A percentile compares a stretch with the other conserved stretches of the same genome.
Conservation (phyloP, 306 rosid species). For the Cicer cuneatum region DNA sequence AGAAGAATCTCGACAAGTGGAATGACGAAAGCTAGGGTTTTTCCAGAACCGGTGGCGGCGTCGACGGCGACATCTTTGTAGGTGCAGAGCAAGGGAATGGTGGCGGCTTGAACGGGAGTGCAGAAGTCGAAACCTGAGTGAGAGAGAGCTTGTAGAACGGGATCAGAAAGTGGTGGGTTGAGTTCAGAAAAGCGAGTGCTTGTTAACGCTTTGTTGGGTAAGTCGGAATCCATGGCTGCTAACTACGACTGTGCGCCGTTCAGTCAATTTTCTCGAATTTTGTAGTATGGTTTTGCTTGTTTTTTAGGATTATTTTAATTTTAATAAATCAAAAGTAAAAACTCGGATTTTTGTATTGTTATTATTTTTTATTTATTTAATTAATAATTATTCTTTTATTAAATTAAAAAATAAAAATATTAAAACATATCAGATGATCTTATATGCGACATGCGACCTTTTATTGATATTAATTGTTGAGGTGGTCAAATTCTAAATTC, state of each 20-base stretch:
- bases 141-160: conserved; percentile 67
- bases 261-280: neutral
- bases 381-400: no score
- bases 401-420: no score
- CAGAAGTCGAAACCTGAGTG: conserved; percentile 73
- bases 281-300: neutral
- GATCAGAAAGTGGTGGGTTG: conserved; percentile 67
- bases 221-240: conserved; percentile 39
- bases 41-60: conserved; percentile 98
- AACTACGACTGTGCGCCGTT: neutral
- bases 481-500: no score
- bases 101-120: conserved; percentile 96
- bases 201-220: conserved; percentile 66
- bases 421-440: no score
- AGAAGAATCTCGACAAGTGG: conserved; percentile 94
- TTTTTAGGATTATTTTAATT: neutral
- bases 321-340: no score
- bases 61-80: conserved; percentile 93
- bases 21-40: conserved; percentile 84
- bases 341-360: no score
- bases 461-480: no score
- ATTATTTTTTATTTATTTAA: no score
- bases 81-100: conserved; percentile 83
- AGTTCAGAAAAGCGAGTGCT: conserved; percentile 84
- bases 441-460: no score